Evolutionary conservation across 192 early-diverging fungal genomes (phyloP).

Genomic region (Endogone sp.): DNA sequence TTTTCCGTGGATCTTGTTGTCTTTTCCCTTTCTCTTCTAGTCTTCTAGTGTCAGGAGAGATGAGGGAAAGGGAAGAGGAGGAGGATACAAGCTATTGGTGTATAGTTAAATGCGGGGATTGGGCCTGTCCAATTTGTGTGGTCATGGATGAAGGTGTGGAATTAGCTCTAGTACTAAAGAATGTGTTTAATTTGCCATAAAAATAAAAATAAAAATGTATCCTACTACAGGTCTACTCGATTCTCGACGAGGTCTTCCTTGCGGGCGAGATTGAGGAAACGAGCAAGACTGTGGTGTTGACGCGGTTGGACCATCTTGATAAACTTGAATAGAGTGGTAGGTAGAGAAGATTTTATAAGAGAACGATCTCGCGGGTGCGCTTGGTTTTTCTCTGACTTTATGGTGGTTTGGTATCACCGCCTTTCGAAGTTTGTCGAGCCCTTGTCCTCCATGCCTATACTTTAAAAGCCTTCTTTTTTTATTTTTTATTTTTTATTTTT

Average conservation of each 20-base stretch:
- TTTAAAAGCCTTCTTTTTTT: too few species aligned
- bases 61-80: too few species aligned
- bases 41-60: too few species aligned
- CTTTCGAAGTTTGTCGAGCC: too few species aligned
- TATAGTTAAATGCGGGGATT: not conserved
- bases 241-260: constrained; percentile 96
- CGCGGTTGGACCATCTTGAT: constrained; percentile 72
- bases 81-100: too few species aligned
- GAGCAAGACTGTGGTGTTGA: constrained; percentile 72
- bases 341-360: too few species aligned
- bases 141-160: not conserved
- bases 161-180: not conserved
- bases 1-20: not conserved
- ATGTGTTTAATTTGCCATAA: not conserved
- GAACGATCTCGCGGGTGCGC: too few species aligned
- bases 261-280: constrained; percentile 99
- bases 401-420: too few species aligned
- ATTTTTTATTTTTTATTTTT: too few species aligned
- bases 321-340: constrained; percentile 51
- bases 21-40: too few species aligned
- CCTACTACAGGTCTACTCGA: constrained; percentile 76
- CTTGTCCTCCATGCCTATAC: too few species aligned
- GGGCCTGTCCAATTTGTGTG: not conserved
- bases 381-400: too few species aligned
- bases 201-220: not conserved